Percentiles rank a stretch among this genome's conserved stretches.
Evolutionary conservation across 305 asterid genomes (phyloP).

Genomic region (Plantago coronopus): DNA sequence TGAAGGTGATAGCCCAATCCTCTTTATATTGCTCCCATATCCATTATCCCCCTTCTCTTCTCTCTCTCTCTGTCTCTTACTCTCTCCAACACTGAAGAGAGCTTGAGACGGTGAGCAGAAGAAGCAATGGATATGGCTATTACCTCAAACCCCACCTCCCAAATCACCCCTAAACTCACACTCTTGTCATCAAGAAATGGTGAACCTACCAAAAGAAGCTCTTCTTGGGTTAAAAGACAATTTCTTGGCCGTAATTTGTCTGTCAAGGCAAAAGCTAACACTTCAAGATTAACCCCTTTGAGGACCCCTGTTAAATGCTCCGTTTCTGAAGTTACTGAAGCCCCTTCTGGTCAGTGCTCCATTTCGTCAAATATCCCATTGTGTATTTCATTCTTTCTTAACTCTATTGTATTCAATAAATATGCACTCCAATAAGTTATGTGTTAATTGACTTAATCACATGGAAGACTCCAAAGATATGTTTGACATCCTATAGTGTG

Average conservation of each 20-base stretch:
- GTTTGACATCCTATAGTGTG: too few species aligned
- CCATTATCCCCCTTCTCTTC: slow-evolving; percentile 13
- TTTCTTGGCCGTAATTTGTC: slow-evolving; percentile 46
- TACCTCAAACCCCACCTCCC: slow-evolving; percentile 30
- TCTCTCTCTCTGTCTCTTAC: slow-evolving; percentile 26
- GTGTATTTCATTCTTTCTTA: background rate
- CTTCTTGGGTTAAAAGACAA: slow-evolving; percentile 50
- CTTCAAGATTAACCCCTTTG: slow-evolving; percentile 31
- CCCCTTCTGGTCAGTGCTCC: slow-evolving; percentile 43
- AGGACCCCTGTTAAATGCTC: slow-evolving; percentile 61
- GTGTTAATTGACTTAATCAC: too few species aligned
- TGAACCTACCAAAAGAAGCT: slow-evolving; percentile 29
- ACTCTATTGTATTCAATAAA: background rate
- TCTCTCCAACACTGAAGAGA: slow-evolving; percentile 10
- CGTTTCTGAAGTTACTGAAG: slow-evolving; percentile 59
- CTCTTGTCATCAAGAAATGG: slow-evolving; percentile 20
- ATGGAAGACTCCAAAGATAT: too few species aligned
- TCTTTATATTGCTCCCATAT: too few species aligned
- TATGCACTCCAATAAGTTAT: background rate
- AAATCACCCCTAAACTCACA: slow-evolving; percentile 28
- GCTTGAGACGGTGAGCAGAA: slow-evolving; percentile 26
- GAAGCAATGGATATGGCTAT: slow-evolving; percentile 70
- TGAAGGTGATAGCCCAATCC: slow-evolving; percentile 35
- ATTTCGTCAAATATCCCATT: background rate
- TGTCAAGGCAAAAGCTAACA: slow-evolving; percentile 27